Evolutionary conservation across 2,329 filamentous ascomycete genomes (phyloP).

Genomic region (Fusarium solani-melongenae): DNA sequence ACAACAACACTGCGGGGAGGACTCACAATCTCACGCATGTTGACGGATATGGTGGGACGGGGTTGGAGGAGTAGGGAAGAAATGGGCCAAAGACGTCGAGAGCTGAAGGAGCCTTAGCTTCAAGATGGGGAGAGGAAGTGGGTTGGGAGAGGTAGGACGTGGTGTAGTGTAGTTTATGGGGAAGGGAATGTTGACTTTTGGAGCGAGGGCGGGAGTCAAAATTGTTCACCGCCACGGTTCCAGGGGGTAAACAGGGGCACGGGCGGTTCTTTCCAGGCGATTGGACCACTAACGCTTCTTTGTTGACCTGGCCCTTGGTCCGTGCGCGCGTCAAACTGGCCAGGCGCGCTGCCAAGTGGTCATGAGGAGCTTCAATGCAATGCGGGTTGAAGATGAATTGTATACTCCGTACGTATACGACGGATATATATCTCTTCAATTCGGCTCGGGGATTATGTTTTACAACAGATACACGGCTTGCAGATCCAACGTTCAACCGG

Average conservation of each 20-base stretch:
- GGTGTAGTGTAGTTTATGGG: conserved; percentile 37
- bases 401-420: background rate
- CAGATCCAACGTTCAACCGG: background rate
- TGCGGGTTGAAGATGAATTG: background rate
- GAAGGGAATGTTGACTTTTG: conserved; percentile 52
- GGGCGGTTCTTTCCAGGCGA: conserved; percentile 39
- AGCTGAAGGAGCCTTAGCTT: conserved; percentile 49
- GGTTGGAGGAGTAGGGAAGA: conserved; percentile 40
- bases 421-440: background rate
- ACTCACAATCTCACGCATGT: conserved; percentile 78
- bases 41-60: conserved; percentile 50
- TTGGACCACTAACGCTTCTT: conserved; percentile 37
- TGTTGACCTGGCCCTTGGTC: conserved; percentile 47
- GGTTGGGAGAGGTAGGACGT: conserved; percentile 44
- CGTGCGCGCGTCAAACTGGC: conserved; percentile 45
- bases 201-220: conserved; percentile 36
- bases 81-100: conserved; percentile 43
- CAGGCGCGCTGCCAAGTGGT: conserved; percentile 39
- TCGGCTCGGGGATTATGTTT: background rate
- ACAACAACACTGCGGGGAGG: conserved; percentile 14
- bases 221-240: conserved; percentile 51
- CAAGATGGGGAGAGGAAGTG: conserved; percentile 44
- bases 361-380: conserved; percentile 6
- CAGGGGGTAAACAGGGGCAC: conserved; percentile 40
- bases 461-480: background rate